Base-by-base conservation (phyloP, 1,284 basidiomycete species). In the Heterobasidion parviporum region DNA sequence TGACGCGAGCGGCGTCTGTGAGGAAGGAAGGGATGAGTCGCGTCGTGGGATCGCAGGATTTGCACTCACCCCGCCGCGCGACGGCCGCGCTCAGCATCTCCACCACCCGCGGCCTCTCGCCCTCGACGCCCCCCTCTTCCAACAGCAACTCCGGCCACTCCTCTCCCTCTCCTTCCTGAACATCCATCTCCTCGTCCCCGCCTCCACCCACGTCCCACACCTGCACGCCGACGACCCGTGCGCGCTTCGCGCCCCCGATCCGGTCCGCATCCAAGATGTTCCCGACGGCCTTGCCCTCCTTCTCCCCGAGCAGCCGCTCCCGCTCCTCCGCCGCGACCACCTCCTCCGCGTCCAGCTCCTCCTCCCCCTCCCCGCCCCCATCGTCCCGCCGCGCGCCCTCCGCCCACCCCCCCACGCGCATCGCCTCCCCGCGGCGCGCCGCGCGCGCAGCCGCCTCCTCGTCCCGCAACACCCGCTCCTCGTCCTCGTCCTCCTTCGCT, bases 221-320 rank as follows among this genome's bases (percentile, higher is more conserved):
- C 16, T 70, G 64, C 49, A 79, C 65, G 6, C 76, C 79, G 4
- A 66, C 59, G 7, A 63, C 57, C 14, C 60, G 61, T 59, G 15
- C 35, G 10, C 58, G 38, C 58, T 55, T 54, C 58, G 49, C 68
- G 63, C 58, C 63, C 61, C 51, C 47, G 36, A 45, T 60, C 45
- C 67, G 65, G 62, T 81, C 72, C 5, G 63, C 65, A 53, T 65
- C 63, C 52, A 80, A 58, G 49, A 80, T 78, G 61, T 69, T 69
- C 49, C 65, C 66, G 15, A 80, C 71, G 8, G 69, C 71, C 55
- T 76, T 70, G 6, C 73, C 75, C 14, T 68, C 68, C 56, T 76
- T 69, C 35, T 70, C 66, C 4, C 75, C 78, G 33, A 79, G 68
- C 26, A 79, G 62, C 54, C 70, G 66, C 57, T 71, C 61, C 38